Conservation (phyloP, 305 asterid genomes). For the Solanum hybrid region DNA sequence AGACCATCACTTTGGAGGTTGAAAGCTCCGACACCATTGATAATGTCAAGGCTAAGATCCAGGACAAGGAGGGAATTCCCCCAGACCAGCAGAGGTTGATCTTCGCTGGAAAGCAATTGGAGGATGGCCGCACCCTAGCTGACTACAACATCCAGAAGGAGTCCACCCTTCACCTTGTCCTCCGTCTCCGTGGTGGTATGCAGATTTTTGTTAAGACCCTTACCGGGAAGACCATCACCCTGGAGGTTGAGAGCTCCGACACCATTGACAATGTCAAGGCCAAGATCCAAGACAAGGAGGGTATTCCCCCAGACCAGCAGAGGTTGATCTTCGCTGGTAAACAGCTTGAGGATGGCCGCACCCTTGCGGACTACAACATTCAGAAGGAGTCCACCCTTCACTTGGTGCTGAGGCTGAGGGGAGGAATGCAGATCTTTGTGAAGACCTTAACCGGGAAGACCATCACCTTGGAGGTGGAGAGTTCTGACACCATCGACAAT, state of each 20-base stretch:
- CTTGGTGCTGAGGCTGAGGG: conserved; percentile 22
- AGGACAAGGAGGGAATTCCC: conserved; percentile 31
- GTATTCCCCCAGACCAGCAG: conserved; percentile 33
- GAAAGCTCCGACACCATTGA: conserved; percentile 34
- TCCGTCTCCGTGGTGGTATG: conserved; percentile 28
- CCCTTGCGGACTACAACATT: conserved; percentile 30
- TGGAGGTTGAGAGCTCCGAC: conserved; percentile 28
- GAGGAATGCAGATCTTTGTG: conserved; percentile 31
- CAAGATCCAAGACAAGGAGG: conserved; percentile 32
- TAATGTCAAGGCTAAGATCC: conserved; percentile 30
- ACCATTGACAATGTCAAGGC: conserved; percentile 26
- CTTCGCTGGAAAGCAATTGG: conserved; percentile 27
- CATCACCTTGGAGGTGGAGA: conserved; percentile 28
- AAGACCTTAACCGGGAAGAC: conserved; percentile 28
- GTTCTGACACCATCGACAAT: conserved; percentile 29
- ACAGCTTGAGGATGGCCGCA: conserved; percentile 32
- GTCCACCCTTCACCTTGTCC: conserved; percentile 23
- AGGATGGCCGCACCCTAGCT: conserved; percentile 25
- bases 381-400: conserved; percentile 32
- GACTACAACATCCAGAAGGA: conserved; percentile 34
- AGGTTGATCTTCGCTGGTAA: conserved; percentile 34
- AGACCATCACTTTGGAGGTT: conserved; percentile 27
- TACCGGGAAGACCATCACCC: conserved; percentile 26
- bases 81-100: conserved; percentile 33
- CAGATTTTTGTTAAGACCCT: conserved; percentile 30